Evolutionary conservation across 2,329 filamentous ascomycete species (phyloP).

Genomic region (Metarhizium guizhouense): DNA sequence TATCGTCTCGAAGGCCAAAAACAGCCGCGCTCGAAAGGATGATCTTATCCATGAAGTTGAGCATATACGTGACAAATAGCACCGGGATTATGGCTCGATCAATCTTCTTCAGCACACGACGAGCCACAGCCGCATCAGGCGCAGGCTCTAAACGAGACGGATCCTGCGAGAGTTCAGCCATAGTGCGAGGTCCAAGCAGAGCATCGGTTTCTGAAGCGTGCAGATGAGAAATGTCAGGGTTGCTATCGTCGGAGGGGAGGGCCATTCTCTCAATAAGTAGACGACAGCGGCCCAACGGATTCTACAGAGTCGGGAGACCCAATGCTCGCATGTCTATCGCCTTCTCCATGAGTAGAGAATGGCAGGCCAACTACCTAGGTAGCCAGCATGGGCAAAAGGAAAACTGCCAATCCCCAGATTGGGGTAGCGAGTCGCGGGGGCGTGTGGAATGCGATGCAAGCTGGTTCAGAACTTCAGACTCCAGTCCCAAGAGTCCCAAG

Average conservation of each 20-base stretch:
- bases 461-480: too few relatives aligned
- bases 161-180: not conserved
- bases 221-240: not conserved
- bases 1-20: conserved; percentile 43
- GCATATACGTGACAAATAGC: conserved; percentile 46
- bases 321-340: not conserved
- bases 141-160: conserved; percentile 26
- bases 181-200: not conserved
- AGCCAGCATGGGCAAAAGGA: too few relatives aligned
- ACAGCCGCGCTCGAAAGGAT: conserved; percentile 46
- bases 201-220: not conserved
- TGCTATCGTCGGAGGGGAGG: not conserved
- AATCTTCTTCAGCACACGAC: conserved; percentile 43
- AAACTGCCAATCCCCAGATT: too few relatives aligned
- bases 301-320: not conserved
- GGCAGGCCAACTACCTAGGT: too few relatives aligned
- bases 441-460: too few relatives aligned
- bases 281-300: not conserved
- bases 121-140: conserved; percentile 16
- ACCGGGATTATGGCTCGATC: conserved; percentile 45
- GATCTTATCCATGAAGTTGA: conserved; percentile 54
- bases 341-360: not conserved
- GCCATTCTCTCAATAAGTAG: not conserved
- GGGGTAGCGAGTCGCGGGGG: too few relatives aligned
- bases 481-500: too few relatives aligned